phyloP scores from a whole-genome alignment of 1,139 yeast genomes.

The Debaryomyces sp. region DNA sequence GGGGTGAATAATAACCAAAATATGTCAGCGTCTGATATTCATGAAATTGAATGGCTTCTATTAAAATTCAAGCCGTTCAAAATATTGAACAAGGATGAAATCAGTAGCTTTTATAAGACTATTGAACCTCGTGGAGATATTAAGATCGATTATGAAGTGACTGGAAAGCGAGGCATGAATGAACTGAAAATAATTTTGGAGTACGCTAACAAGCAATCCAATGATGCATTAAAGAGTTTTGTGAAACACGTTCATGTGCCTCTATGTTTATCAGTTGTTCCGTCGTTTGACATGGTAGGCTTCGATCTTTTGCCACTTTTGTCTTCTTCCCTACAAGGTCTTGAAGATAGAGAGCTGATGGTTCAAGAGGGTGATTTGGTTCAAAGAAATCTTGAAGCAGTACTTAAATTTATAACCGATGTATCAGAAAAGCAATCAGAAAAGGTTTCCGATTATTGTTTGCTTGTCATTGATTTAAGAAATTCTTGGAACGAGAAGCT shows the following conservation, averaged over 20 bases:
- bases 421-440: constrained; percentile 19
- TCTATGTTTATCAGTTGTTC: constrained; percentile 64
- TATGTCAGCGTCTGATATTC: constrained; percentile 60
- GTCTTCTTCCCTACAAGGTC: constrained; percentile 17
- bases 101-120: constrained; percentile 34
- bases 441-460: constrained; percentile 55
- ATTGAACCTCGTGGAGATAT: constrained; percentile 36
- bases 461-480: constrained; percentile 67
- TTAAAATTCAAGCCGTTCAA: constrained; percentile 60
- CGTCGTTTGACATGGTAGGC: constrained; percentile 73
- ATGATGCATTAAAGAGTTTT: constrained; percentile 34
- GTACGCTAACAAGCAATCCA: constrained; percentile 53
- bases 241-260: constrained; percentile 65
- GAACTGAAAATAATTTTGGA: constrained; percentile 68
- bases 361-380: background rate
- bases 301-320: constrained; percentile 67
- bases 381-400: constrained; percentile 20
- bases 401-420: constrained; percentile 24
- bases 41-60: constrained; percentile 75
- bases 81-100: constrained; percentile 42
- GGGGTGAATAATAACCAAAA: constrained; percentile 26
- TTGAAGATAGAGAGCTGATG: background rate
- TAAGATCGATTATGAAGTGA: constrained; percentile 57
- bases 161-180: constrained; percentile 75
- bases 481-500: constrained; percentile 66